phyloP scores from a whole-genome alignment of 108 stramenopile species.

The Poteriospumella lacustris region DNA sequence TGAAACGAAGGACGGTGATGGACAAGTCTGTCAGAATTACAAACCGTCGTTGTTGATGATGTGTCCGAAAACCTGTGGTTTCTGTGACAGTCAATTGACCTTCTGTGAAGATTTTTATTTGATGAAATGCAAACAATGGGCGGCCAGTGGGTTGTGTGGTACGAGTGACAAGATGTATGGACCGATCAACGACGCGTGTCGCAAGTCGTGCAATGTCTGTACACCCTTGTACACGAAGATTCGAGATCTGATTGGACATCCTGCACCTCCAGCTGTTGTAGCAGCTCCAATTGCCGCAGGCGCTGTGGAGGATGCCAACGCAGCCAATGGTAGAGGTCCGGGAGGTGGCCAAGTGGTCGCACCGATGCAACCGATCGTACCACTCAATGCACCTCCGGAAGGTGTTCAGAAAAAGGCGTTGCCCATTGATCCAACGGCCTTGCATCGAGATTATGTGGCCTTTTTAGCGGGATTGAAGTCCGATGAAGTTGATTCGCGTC shows the following conservation, averaged over 20 bases:
- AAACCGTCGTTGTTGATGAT: not conserved
- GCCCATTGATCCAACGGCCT: not conserved
- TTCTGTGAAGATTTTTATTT: slow-evolving; percentile 23
- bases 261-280: not conserved
- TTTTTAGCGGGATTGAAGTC: not conserved
- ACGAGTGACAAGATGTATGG: not conserved
- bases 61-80: slow-evolving; percentile 19
- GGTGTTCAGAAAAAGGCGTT: not conserved
- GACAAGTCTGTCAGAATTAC: not conserved
- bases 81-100: not conserved
- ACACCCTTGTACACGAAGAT: not conserved
- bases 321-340: not conserved
- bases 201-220: not conserved
- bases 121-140: not conserved
- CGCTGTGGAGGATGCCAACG: not conserved
- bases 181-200: not conserved
- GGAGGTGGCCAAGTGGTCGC: not conserved
- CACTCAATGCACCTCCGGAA: not conserved
- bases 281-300: not conserved
- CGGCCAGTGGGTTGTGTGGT: not conserved
- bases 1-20: not conserved
- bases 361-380: not conserved
- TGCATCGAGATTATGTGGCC: not conserved
- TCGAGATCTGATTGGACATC: not conserved
- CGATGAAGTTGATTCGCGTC: not conserved